Conservation (phyloP, 2,329 filamentous ascomycete genomes). For the Cercospora citrullina region DNA sequence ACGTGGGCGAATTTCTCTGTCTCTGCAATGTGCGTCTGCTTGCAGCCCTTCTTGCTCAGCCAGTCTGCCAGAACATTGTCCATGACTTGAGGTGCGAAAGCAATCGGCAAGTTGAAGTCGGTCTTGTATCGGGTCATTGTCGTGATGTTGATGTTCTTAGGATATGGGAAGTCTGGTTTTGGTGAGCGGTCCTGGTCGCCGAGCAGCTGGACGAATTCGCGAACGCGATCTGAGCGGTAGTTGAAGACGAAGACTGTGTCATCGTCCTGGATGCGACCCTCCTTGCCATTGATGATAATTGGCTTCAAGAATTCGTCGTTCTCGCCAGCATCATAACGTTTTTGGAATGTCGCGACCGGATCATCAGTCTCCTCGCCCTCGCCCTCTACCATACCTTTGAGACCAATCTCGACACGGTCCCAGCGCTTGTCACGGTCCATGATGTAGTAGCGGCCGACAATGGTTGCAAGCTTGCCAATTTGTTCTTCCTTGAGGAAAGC, state of each 20-base stretch:
- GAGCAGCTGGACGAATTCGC: slow-evolving; percentile 92
- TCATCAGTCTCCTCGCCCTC: slow-evolving; percentile 85
- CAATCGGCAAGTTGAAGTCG: slow-evolving; percentile 87
- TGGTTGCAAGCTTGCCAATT: slow-evolving; percentile 81
- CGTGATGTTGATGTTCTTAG: slow-evolving; percentile 80
- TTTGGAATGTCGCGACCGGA: slow-evolving; percentile 81
- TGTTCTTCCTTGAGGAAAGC: slow-evolving; percentile 81
- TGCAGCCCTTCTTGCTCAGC: slow-evolving; percentile 81
- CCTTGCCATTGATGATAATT: slow-evolving; percentile 87
- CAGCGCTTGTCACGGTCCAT: slow-evolving; percentile 99
- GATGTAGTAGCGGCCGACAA: slow-evolving; percentile 94
- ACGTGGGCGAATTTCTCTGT: slow-evolving; percentile 99
- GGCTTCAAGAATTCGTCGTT: slow-evolving; percentile 98
- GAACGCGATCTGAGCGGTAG: slow-evolving; percentile 96
- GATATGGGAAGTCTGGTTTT: slow-evolving; percentile 87
- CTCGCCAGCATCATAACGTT: slow-evolving; percentile 82
- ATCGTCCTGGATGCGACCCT: slow-evolving; percentile 82
- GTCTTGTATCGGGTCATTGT: slow-evolving; percentile 99
- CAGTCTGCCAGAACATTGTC: slow-evolving; percentile 97
- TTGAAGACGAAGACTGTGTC: slow-evolving; percentile 99
- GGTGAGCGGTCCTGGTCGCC: slow-evolving; percentile 91
- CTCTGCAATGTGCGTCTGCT: slow-evolving; percentile 96
- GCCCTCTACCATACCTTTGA: slow-evolving; percentile 82
- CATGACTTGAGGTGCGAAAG: slow-evolving; percentile 94
- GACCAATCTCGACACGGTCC: slow-evolving; percentile 86